A percentile compares a stretch with the other conserved stretches of the same genome.
phyloP scores from a whole-genome alignment of 169 alveolate species.

The Plasmodium cynomolgi region DNA sequence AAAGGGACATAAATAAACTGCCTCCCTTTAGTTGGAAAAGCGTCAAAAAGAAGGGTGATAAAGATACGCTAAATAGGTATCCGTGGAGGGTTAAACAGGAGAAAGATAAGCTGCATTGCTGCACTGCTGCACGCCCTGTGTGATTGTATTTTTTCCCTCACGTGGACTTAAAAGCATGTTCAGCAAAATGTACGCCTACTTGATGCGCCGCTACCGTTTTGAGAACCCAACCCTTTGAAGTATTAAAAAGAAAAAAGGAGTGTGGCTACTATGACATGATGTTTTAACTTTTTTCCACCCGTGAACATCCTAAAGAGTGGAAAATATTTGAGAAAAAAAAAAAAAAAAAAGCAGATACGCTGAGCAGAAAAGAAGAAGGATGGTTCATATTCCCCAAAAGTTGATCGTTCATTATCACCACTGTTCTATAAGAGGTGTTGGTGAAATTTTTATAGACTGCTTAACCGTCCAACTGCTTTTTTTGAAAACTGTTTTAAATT shows the following conservation, averaged over 20 bases:
- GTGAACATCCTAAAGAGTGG: not conserved
- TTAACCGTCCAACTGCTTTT: slow-evolving; percentile 68
- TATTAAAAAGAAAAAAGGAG: not conserved
- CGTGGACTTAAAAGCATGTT: not conserved
- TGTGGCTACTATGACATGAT: not conserved
- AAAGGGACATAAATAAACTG: not conserved
- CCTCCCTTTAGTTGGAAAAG: not conserved
- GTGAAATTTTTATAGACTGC: slow-evolving; percentile 62
- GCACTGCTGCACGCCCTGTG: not conserved
- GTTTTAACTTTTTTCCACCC: not conserved
- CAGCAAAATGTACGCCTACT: not conserved
- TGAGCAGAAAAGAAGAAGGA: not conserved
- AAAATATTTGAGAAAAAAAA: not conserved
- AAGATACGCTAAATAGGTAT: not conserved
- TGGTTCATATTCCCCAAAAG: slow-evolving; percentile 63
- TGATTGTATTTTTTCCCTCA: not conserved
- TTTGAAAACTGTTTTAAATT: slow-evolving; percentile 55
- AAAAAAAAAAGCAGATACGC: not conserved
- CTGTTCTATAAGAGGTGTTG: slow-evolving; percentile 70
- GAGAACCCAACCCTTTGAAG: not conserved
- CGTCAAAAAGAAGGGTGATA: not conserved
- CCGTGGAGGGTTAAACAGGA: not conserved
- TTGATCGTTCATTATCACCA: slow-evolving; percentile 73
- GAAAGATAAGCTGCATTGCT: not conserved
- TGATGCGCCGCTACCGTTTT: not conserved